Base-by-base conservation (phyloP, 2,329 filamentous ascomycete genomes). In the Lasiodiplodia gonubiensis region DNA sequence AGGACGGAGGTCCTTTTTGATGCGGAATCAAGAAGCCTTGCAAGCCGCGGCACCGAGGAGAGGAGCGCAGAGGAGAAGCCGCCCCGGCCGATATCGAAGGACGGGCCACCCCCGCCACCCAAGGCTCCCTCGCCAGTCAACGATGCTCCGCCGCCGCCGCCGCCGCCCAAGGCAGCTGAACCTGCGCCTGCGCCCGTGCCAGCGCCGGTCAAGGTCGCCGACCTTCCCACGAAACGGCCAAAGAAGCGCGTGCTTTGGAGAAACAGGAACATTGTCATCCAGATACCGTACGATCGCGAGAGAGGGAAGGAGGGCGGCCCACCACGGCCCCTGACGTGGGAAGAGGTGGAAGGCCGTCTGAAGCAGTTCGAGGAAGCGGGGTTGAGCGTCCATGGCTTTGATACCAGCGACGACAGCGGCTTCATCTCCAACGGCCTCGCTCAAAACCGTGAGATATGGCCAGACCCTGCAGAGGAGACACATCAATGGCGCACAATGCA, bases 381-480 rank as follows among this genome's bases (percentile, higher is more conserved):
- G 11, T 93, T 92, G 74, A 85, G 88, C 72, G 86, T 86, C 16
- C 80, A 83, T 35, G 91, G 91, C 0, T 93, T 92, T 74, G 89
- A 91, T 78, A 92, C 60, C 82, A 86, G 67, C 81, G 78, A 77
- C 33, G 74, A 79, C 5, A 75, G 57, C 42, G 57, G 59, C 46
- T 68, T 69, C 8, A 71, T 64, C 35, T 68, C 59, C 6, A 14
- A 68, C 7, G 49, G 70, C 16, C 72, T 72, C 67, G 69, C 81
- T 3, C 90, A 92, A 77, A 93, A 90, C 73, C 85, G 89, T 70
- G 83, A 84, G 52, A 83, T 88, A 37, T 94, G 89, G 87, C 92
- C 92, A 0, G 82, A 85, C 52, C 35, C 57, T 18, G 23, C 35
- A 12, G 54, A 67, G 27, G 57, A 67, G 37, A 35, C 37, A 14